Conservation (phyloP, 164 flowering plant species). For the Platanus orientalis region DNA sequence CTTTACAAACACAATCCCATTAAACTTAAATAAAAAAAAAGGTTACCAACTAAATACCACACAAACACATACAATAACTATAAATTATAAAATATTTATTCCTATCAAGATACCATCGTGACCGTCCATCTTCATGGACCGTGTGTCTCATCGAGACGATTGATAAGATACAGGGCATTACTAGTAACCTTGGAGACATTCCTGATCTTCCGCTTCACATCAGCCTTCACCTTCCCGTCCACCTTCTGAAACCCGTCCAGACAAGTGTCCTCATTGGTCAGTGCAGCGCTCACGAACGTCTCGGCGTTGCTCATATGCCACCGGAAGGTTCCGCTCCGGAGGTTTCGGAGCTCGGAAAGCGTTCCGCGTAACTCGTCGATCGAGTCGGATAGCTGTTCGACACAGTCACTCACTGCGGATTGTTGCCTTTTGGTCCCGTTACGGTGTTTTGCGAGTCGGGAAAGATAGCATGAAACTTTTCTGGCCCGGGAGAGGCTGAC, state of each 20-base stretch:
- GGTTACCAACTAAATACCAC: no score
- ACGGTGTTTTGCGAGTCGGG: not conserved
- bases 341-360: constrained; percentile 43
- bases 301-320: constrained; percentile 64
- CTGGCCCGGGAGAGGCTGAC: constrained; percentile 50
- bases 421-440: constrained; percentile 22
- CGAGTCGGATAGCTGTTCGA: constrained; percentile 56
- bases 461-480: constrained; percentile 31
- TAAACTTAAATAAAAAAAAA: no score
- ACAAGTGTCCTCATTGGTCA: constrained; percentile 75
- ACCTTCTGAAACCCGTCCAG: constrained; percentile 55
- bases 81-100: no score
- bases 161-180: constrained; percentile 70
- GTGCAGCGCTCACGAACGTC: constrained; percentile 81
- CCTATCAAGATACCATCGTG: no score
- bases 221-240: constrained; percentile 36
- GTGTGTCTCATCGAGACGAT: constrained; percentile 40
- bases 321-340: constrained; percentile 33
- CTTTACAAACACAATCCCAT: no score
- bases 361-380: constrained; percentile 48
- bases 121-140: not conserved
- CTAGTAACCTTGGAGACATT: constrained; percentile 64
- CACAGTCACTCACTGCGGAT: constrained; percentile 53
- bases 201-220: constrained; percentile 39
- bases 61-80: no score